Evolutionary conservation across 2,329 filamentous ascomycete species (phyloP), one percentile per base, ranked within the genome.

Genomic region (Aspergillus sp.): DNA sequence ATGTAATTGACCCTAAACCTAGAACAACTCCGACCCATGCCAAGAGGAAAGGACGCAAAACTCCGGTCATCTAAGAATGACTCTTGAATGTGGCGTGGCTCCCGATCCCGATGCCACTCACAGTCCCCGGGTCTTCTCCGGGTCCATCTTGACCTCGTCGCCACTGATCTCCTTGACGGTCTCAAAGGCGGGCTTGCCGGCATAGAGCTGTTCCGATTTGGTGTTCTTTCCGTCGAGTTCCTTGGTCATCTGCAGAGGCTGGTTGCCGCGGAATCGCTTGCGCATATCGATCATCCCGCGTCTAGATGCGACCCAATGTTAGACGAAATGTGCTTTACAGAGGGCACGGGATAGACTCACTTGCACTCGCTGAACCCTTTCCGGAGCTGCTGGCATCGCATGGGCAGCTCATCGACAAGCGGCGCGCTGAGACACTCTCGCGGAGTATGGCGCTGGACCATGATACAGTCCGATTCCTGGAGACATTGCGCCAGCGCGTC

Each of bases 261-360:
- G 85, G 77, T 97, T 97, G 53, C 94, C 94, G 51, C 94, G 85
- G 76, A 99, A 97, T 31, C 94, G 88, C 78, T 97, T 97, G 71
- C 94, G 89, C 94, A 99, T 99, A 72, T 99, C 94, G 63, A 97
- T 88, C 85, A 96, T 85, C 60, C 94, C 94, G 60, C 93, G 88
- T 68, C 73, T 75, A 17, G 19, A 29, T 11, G 23, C 3, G 25
- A 20, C n/a, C 6, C 9, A 32, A 16, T 16, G 21, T 48, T 17
- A 47, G 31, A 5, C 21, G 16, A 19, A 7, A 3, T 17, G 23
- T 13, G 6, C 10, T 7, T 21, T 17, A 5, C 19, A 21, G 9
- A 25, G 7, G 5, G 25, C 7, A 29, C 25, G 9, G 25, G 17
- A 2, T 23, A 16, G 16, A 72, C 72, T 65, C 59, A 78, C 75